A percentile compares a stretch with the other conserved stretches of the same genome.
These are phyloP conservation scores for Pseudohalonectria lignicola DNA, from an alignment of 2,329 filamentous ascomycete species.

Conservation along the genomic window DNA sequence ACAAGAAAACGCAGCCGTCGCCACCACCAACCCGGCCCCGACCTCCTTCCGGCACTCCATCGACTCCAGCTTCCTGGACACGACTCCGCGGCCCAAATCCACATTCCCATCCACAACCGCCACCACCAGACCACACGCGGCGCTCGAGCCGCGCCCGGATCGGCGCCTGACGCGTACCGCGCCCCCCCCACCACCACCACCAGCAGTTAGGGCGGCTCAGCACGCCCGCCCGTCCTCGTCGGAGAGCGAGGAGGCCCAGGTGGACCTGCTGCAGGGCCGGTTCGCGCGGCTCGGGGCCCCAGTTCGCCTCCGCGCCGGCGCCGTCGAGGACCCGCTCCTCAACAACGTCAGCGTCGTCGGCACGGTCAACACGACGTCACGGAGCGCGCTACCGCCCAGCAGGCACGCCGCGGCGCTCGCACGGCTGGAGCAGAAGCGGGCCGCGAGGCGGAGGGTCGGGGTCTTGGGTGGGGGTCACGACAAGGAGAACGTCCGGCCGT, in stretches of 20 bases:
- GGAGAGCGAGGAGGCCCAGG: conserved; percentile 17
- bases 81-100: too few relatives aligned
- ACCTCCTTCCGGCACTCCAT: too few relatives aligned
- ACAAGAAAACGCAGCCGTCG: too few relatives aligned
- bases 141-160: too few relatives aligned
- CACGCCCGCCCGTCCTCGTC: background rate
- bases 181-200: too few relatives aligned
- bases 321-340: background rate
- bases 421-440: conserved; percentile 40
- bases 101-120: too few relatives aligned
- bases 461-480: conserved; percentile 15
- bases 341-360: conserved; percentile 17
- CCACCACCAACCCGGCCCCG: too few relatives aligned
- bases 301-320: too few relatives aligned
- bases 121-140: too few relatives aligned
- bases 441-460: conserved; percentile 30
- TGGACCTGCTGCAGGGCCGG: conserved; percentile 33
- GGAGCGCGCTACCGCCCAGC: conserved; percentile 32
- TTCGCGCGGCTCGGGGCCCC: conserved; percentile 30
- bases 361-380: conserved; percentile 25
- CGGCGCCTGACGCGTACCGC: too few relatives aligned
- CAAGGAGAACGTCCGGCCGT: conserved; percentile 42
- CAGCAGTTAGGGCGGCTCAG: background rate
- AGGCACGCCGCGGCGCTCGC: conserved; percentile 43
- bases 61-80: too few relatives aligned